Base-by-base conservation (phyloP, 495 filamentous ascomycete species). In the Letharia columbiana region DNA sequence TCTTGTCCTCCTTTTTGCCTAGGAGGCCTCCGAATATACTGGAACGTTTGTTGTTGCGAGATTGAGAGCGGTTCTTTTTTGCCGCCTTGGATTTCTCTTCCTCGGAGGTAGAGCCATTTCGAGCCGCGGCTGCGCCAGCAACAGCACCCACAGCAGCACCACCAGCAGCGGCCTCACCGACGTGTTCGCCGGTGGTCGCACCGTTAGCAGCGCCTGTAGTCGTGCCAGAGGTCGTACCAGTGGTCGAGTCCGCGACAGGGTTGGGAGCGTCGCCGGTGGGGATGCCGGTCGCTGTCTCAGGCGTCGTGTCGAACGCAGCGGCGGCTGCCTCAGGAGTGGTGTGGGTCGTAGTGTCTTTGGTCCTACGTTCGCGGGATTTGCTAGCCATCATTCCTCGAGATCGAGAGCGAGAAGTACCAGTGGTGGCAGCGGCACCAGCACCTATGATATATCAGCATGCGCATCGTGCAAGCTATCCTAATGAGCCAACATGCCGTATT, bases 21-120 rank as follows among this genome's bases (percentile, higher is more conserved):
- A 90, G 80, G 57, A 92, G 79, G 65, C 74, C 78, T 68, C 87
- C 89, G 76, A 98, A 95, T 79, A 96, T 86, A 72, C 90, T 92
- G 52, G 79, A 73, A 66, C 91, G 88, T 87, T 96, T 96, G 47
- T 67, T 67, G 75, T 67, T 67, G 75, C 89, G 88, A 73, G 90
- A 95, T 66, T 90, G 89, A 64, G 91, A 95, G 70, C 90, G 89
- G 74, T 82, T 82, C 75, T 83, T 84, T 66, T 82, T 76, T 66
- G 77, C 64, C 52, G 79, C 78, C 64, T 81, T 57, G 54, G 33
- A 37, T 37, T 57, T 77, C 50, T 78, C 75, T 49, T 65, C 78
- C 35, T 76, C 76, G 31, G 74, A 72, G 60, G 67, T 54, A 20
- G 72, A 74, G 47, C 68, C 72, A 66, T 65, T 71, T 20, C 68